A percentile compares a stretch with the other conserved stretches of the same genome.
Evolutionary conservation across 305 asterid species (phyloP).

Genomic region (Coffea humblotiana): DNA sequence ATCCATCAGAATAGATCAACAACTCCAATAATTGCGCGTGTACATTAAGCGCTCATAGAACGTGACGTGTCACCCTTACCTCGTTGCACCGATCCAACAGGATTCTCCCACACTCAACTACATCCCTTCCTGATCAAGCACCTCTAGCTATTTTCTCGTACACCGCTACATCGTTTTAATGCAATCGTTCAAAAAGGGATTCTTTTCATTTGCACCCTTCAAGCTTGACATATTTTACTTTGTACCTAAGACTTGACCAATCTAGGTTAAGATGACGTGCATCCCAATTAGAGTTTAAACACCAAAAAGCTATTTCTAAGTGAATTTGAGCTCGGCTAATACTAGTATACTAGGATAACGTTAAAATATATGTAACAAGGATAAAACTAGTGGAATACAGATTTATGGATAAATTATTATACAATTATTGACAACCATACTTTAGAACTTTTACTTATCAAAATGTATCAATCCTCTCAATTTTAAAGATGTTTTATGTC

Average conservation of each 20-base stretch:
- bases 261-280: not conserved
- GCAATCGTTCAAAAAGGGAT: fast-evolving
- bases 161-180: not conserved
- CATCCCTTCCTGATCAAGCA: not conserved
- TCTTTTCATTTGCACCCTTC: not conserved
- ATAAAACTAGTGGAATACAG: too few relatives aligned
- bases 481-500: not conserved
- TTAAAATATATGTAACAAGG: too few relatives aligned
- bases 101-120: not conserved
- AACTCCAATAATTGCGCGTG: not conserved
- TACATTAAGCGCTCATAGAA: not conserved
- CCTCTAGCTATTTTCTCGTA: not conserved
- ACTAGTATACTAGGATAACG: too few relatives aligned
- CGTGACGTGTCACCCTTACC: constrained; percentile 2
- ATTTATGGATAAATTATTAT: too few relatives aligned
- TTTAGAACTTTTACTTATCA: too few relatives aligned
- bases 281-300: too few relatives aligned
- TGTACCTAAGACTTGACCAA: not conserved
- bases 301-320: too few relatives aligned
- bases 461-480: too few relatives aligned
- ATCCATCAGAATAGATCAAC: too few relatives aligned
- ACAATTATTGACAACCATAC: too few relatives aligned
- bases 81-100: not conserved
- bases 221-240: not conserved
- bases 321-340: too few relatives aligned